Evolutionary conservation across 2,329 filamentous ascomycete genomes (phyloP), one percentile per base, ranked within the genome.

Genomic region (Aspergillus melleus): DNA sequence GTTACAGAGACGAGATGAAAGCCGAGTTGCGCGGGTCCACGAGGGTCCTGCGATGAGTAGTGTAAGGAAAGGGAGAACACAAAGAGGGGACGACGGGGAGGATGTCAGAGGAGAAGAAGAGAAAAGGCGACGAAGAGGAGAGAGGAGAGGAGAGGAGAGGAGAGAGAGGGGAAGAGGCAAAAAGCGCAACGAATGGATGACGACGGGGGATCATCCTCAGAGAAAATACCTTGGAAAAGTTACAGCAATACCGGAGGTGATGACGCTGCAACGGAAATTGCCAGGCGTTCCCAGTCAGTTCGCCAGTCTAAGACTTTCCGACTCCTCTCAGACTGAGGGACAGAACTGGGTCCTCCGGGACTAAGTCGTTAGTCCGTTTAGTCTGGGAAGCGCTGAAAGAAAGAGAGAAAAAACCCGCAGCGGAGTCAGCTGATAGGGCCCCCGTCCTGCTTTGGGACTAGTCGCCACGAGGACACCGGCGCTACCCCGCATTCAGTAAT

Each of bases 401-500:
- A 9, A 9, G 26, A 9, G 26, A 29, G 24, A 24, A 24, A 59
- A 64, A 66, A 61, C 46, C 50, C 55, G 57, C 60, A 52, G 61
- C 64, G 65, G 61, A 60, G 65, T 67, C 65, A 67, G 65, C 65
- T 67, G 65, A 67, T 62, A 50, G 52, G 52, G 12, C 51, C 52
- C n/a, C n/a, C 2, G 32, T 14, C 9, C 61, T 47, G 51, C 22
- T 59, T 59, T 44, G 39, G 56, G 61, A 22, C 50, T 63, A 64
- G 63, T 29, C 16, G n/a, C 58, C 59, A 58, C 51, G 59, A 54
- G 52, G 61, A 58, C 49, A 61, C 36, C 36, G 54, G 53, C 62
- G 49, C 62, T 63, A 64, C 65, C 65, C 65, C 65, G 61, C 65
- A 63, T 63, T 56, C 55, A 61, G 64, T 64, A 64, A 66, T 64